Percentiles rank a stretch among this genome's conserved stretches.
phyloP scores from a whole-genome alignment of 805 yeast species.

The Candida cerambycidarum region DNA sequence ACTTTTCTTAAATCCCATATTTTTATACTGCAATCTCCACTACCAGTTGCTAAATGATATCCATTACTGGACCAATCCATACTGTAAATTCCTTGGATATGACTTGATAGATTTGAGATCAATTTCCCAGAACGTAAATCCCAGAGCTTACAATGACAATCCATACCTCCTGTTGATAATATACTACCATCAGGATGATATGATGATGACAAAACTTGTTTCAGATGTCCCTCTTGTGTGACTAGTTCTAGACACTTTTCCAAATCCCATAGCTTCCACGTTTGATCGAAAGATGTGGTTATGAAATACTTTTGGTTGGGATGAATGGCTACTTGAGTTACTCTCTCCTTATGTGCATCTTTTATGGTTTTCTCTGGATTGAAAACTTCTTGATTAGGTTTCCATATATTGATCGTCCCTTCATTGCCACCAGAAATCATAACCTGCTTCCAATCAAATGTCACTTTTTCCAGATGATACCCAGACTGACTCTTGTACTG shows the following conservation, averaged over 20 bases:
- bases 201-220: slow-evolving; percentile 60
- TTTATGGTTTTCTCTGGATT: slow-evolving; percentile 19
- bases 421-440: slow-evolving; percentile 40
- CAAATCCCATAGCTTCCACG: slow-evolving; percentile 89
- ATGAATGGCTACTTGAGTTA: slow-evolving; percentile 62
- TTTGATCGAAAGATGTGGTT: slow-evolving; percentile 76
- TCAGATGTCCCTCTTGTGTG: slow-evolving; percentile 84
- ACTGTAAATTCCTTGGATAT: slow-evolving; percentile 67
- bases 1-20: slow-evolving; percentile 79
- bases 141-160: slow-evolving; percentile 75
- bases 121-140: slow-evolving; percentile 78
- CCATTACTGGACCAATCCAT: slow-evolving; percentile 79
- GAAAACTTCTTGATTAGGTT: slow-evolving; percentile 9
- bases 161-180: slow-evolving; percentile 74
- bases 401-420: slow-evolving; percentile 37
- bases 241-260: slow-evolving; percentile 43
- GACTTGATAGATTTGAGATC: slow-evolving; percentile 60
- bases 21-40: slow-evolving; percentile 77
- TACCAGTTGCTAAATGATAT: slow-evolving; percentile 72
- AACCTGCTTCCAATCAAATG: slow-evolving; percentile 57
- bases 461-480: slow-evolving; percentile 61
- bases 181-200: slow-evolving; percentile 80
- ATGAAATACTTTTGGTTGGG: slow-evolving; percentile 59
- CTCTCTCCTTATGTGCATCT: slow-evolving; percentile 47
- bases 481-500: slow-evolving; percentile 31